phyloP scores from a whole-genome alignment of 2,329 filamentous ascomycete species.

The Leptographium procerum region DNA sequence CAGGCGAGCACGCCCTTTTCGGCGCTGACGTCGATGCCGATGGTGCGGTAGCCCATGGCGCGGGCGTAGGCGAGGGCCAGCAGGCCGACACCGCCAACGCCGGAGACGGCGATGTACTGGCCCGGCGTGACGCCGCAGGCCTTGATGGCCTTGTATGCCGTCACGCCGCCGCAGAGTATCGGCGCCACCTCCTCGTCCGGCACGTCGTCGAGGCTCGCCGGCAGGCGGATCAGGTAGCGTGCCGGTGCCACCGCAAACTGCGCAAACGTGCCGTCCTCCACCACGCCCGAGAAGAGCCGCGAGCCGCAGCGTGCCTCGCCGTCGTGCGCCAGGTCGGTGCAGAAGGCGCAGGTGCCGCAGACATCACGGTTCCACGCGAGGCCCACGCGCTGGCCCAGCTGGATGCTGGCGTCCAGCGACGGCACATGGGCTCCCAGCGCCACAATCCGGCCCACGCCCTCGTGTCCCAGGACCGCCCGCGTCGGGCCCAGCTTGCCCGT shows the following conservation, averaged over 20 bases:
- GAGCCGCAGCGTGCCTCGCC: constrained; percentile 26
- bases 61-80: constrained; percentile 27
- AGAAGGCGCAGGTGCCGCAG: constrained; percentile 22
- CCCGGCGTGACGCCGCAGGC: constrained; percentile 19
- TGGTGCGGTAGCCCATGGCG: constrained; percentile 29
- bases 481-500: constrained; percentile 24
- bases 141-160: constrained; percentile 30
- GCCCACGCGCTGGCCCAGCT: constrained; percentile 24
- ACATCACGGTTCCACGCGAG: constrained; percentile 27
- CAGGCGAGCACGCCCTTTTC: constrained; percentile 17
- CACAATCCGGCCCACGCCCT: constrained; percentile 30
- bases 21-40: constrained; percentile 25
- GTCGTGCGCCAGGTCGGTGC: constrained; percentile 15
- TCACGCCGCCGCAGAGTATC: constrained; percentile 30
- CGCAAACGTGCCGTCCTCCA: constrained; percentile 27
- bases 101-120: constrained; percentile 25
- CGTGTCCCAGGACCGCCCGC: constrained; percentile 27
- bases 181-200: constrained; percentile 27
- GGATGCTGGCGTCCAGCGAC: constrained; percentile 13
- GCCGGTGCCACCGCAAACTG: constrained; percentile 25
- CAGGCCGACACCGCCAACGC: constrained; percentile 27
- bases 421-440: constrained; percentile 23
- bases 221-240: constrained; percentile 21
- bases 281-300: constrained; percentile 21
- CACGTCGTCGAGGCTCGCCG: constrained; percentile 17